Conservation (phyloP, 2,329 filamentous ascomycete genomes). For the Cryphonectria japonica region DNA sequence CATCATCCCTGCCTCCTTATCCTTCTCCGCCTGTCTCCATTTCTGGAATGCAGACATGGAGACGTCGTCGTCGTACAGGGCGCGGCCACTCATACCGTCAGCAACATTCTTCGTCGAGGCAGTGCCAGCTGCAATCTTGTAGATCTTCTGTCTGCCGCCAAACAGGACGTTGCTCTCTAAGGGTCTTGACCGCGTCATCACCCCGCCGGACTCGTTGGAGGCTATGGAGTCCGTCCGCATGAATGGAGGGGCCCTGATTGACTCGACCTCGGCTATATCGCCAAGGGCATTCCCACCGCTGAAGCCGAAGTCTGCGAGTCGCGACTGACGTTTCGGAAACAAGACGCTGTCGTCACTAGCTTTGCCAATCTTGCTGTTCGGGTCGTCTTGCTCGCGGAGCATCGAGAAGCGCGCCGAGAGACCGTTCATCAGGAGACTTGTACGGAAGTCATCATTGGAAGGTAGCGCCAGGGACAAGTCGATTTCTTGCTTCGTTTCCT, state of each 20-base stretch:
- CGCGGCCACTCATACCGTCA: constrained; percentile 64
- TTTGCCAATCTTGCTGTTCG: constrained; percentile 85
- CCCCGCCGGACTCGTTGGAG: constrained; percentile 70
- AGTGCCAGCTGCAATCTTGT: constrained; percentile 70
- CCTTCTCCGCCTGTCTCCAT: constrained; percentile 65
- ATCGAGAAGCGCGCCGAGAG: constrained; percentile 96
- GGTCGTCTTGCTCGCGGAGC: constrained; percentile 93
- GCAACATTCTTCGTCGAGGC: constrained; percentile 46
- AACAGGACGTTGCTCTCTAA: constrained; percentile 92
- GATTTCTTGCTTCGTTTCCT: constrained; percentile 66
- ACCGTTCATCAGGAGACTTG: constrained; percentile 93
- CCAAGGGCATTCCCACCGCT: constrained; percentile 59
- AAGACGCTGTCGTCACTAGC: constrained; percentile 94
- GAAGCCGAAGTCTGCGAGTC: constrained; percentile 71
- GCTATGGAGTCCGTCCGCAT: constrained; percentile 68
- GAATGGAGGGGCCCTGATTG: constrained; percentile 64
- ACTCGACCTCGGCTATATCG: constrained; percentile 91
- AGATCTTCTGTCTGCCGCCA: constrained; percentile 93
- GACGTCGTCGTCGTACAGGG: constrained; percentile 87
- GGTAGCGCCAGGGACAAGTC: constrained; percentile 78
- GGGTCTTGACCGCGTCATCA: constrained; percentile 84
- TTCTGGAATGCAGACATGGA: constrained; percentile 82
- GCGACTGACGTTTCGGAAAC: constrained; percentile 78
- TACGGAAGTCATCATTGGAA: constrained; percentile 86
- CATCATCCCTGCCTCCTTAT: constrained; percentile 43